These are phyloP conservation scores for Penicillium pancosmium DNA, from an alignment of 495 filamentous ascomycete species.

Conservation along the genomic window DNA sequence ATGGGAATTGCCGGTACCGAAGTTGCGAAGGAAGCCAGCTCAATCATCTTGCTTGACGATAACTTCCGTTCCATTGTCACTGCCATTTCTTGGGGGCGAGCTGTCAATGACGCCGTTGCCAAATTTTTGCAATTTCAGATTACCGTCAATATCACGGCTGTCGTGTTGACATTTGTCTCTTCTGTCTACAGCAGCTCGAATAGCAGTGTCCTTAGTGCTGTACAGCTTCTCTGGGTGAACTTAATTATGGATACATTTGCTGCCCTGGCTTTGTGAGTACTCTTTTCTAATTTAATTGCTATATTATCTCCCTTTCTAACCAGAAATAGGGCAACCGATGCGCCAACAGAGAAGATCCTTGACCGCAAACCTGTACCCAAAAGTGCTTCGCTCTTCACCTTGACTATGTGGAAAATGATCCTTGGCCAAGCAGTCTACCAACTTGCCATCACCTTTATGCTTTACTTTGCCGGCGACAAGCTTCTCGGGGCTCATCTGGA, in stretches of 20 bases:
- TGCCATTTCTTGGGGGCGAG: constrained; percentile 86
- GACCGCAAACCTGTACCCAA: constrained; percentile 85
- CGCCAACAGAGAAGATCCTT: constrained; percentile 75
- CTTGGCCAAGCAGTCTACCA: constrained; percentile 84
- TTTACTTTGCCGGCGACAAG: constrained; percentile 69
- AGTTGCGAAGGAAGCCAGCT: constrained; percentile 92
- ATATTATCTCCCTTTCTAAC: constrained; percentile 11
- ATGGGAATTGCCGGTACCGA: constrained; percentile 93
- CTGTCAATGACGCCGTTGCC: constrained; percentile 88
- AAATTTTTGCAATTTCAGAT: constrained; percentile 93
- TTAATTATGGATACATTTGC: constrained; percentile 95
- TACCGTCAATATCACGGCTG: constrained; percentile 89
- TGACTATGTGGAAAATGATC: constrained; percentile 97
- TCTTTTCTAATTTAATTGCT: neutral
- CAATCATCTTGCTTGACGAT: constrained; percentile 90
- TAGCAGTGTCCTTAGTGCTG: constrained; percentile 76
- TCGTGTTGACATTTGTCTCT: constrained; percentile 79
- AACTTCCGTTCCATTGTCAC: constrained; percentile 89
- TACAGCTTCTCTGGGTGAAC: constrained; percentile 91
- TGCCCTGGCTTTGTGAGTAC: constrained; percentile 66
- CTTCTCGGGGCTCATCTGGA: constrained; percentile 59
- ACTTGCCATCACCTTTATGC: constrained; percentile 72
- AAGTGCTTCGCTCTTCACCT: constrained; percentile 72
- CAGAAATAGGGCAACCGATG: constrained; percentile 66
- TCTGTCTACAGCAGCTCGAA: constrained; percentile 69